Evolutionary conservation across 768 basidiomycete genomes (phyloP), one percentile per base, ranked within the genome.

Genomic region (Kwoniella sp.): DNA sequence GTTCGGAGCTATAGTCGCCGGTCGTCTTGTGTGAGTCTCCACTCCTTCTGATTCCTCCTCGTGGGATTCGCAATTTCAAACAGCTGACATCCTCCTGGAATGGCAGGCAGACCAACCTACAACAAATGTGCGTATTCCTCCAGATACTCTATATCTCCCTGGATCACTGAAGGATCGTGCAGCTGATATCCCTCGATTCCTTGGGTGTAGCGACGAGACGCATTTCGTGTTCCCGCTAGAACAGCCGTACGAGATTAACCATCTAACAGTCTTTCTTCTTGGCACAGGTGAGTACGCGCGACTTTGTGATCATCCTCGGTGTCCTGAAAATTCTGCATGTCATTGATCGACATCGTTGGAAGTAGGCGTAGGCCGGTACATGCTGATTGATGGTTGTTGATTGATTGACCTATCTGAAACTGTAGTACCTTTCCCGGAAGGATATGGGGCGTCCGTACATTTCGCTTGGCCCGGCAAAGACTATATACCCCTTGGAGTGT

Each of bases 1-100:
- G 79, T 80, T 80, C 61, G 79, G 79, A 17, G 78, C 77, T 17
- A 79, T 79, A 26, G 76, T 78, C 41, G 79, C 79, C 34, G 76
- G 79, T 23, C 59, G 79, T 47, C 67, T 80, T 22, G 77, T 80
- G 79, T 80, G 51, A 70, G 77, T 69, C 38, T 11, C 9, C n/a
- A n/a, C n/a, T n/a, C n/a, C n/a, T n/a, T n/a, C n/a, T n/a, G 20
- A 4, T 47, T 47, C 30, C 38, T 2, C 13, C 17, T 28, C n/a
- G 38, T 9, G 9, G 38, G 15, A 26, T 38, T 22, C 52, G n/a
- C n/a, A n/a, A n/a, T n/a, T n/a, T n/a, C n/a, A n/a, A n/a, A n/a
- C n/a, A 17, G 31, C 28, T 29, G 28, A 13, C 54, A 34, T 50
- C 28, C 30, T 58, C 53, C n/a, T 45, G 11, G 41, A 20, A 11